Base-by-base conservation (phyloP, 208 protist genomes). In the Leishmania amazonensis region DNA sequence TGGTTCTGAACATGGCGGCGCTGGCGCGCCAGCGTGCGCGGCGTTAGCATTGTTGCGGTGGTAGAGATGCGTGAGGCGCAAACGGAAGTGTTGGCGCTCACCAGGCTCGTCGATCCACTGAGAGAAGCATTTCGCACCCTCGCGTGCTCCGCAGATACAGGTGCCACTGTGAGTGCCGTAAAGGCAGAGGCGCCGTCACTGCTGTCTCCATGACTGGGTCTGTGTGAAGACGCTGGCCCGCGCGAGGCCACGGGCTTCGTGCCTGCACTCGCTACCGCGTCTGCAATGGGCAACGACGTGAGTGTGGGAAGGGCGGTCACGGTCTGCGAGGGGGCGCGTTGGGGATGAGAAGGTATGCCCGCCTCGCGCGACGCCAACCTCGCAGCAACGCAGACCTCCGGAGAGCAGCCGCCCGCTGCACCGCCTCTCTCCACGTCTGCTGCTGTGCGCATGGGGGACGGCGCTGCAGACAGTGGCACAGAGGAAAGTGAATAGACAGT, bases 41-140 rank as follows among this genome's bases (percentile, higher is more conserved):
- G 81, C n/a, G 81, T 84, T 45, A 76, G 76, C 53, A 53, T 38
- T 15, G 81, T 60, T 11, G 70, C 71, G 17, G 35, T n/a, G 40
- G 75, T 60, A 11, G 76, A 77, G 40, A 73, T 31, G 19, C 71
- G 21, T 9, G 81, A 68, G 21, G 68, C 62, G 42, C 49, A 40
- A 40, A 84, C 68, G n/a, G 47, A 77, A 6, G 75, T 35, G 5
- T 31, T 31, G 57, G 47, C 28, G 51, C 47, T 64, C 45, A 9
- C 65, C 9, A 42, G 1, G 35, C 6, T 24, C 58, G 74, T 31
- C 51, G 51, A 45, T 76, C 35, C 4, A 51, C 51, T 11, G 0
- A 40, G 1, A 9, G 49, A 74, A 19, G 7, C 2, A 24, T 7
- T 28, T 53, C 45, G 19, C 9, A 7, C 42, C 21, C 15, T 21